phyloP scores from a whole-genome alignment of 371 early-diverging fungal genomes.

The Apophysomyces sp. region DNA sequence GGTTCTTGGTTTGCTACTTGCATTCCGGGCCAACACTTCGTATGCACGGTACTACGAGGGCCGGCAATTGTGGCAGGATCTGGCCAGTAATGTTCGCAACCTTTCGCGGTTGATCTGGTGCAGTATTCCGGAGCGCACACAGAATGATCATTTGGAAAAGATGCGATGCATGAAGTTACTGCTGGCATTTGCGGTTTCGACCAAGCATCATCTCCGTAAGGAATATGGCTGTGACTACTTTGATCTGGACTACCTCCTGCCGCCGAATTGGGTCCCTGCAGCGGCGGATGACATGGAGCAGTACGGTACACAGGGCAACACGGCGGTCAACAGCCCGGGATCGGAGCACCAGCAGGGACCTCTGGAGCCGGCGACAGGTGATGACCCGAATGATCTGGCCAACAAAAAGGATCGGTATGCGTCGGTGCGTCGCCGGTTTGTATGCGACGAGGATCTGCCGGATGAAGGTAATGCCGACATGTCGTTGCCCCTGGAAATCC shows the following conservation, averaged over 20 bases:
- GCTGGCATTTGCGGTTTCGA: slow-evolving; percentile 65
- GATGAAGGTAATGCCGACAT: slow-evolving; percentile 41
- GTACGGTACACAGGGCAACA: slow-evolving; percentile 1
- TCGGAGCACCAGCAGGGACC: background rate
- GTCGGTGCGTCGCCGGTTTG: slow-evolving; percentile 13
- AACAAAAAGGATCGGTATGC: slow-evolving; percentile 7
- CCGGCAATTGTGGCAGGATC: slow-evolving; percentile 62
- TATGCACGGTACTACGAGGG: slow-evolving; percentile 82
- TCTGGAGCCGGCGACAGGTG: slow-evolving; percentile 5
- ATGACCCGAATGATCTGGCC: slow-evolving; percentile 12
- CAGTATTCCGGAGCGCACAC: slow-evolving; percentile 47
- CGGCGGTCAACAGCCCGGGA: background rate
- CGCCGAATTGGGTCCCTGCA: slow-evolving; percentile 47
- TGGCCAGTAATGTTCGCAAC: slow-evolving; percentile 58
- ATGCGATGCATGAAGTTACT: slow-evolving; percentile 72
- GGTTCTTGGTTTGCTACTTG: slow-evolving; percentile 68
- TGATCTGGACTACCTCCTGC: slow-evolving; percentile 55
- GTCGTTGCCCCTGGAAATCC: slow-evolving; percentile 61
- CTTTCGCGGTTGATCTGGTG: slow-evolving; percentile 70
- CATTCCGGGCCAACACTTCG: slow-evolving; percentile 79
- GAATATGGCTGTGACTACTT: slow-evolving; percentile 62
- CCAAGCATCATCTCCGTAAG: slow-evolving; percentile 71
- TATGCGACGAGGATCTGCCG: slow-evolving; percentile 42
- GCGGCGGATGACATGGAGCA: slow-evolving; percentile 30
- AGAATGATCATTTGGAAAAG: slow-evolving; percentile 61